Percentiles rank a stretch among this genome's conserved stretches.
Conservation (phyloP, 1,284 basidiomycete species). For the Kwoniella shivajii region DNA sequence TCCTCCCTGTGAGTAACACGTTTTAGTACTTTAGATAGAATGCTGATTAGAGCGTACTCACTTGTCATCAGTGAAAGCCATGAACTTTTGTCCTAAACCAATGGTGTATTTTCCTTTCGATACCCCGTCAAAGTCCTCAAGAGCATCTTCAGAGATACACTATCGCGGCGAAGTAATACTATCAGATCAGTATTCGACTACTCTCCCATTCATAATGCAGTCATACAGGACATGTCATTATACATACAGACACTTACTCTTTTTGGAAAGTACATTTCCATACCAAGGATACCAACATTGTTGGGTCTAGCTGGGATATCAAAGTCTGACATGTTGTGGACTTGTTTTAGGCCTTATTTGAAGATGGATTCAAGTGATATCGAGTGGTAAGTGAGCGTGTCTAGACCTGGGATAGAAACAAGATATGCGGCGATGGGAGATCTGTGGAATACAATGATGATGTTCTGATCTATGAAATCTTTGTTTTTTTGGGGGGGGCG, state of each 20-base stretch:
- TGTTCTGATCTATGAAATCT: too few relatives aligned
- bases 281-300: conserved; percentile 88
- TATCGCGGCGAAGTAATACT: conserved; percentile 50
- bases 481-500: too few relatives aligned
- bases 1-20: conserved; percentile 64
- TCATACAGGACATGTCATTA: background rate
- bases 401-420: background rate
- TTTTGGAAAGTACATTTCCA: conserved; percentile 93
- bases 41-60: too few relatives aligned
- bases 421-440: too few relatives aligned
- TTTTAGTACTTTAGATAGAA: too few relatives aligned
- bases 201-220: background rate
- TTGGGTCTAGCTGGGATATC: conserved; percentile 66
- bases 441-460: too few relatives aligned
- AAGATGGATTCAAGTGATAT: background rate
- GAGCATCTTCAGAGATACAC: conserved; percentile 93
- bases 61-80: conserved; percentile 96
- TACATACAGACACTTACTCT: conserved; percentile 61
- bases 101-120: conserved; percentile 98
- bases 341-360: background rate
- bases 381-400: background rate
- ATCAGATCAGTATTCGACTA: background rate
- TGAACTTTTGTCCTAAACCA: conserved; percentile 95
- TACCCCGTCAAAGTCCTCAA: conserved; percentile 95
- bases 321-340: conserved; percentile 38